Percentiles rank a stretch among this genome's conserved stretches.
phyloP scores from a whole-genome alignment of 257 asterid species.

The Leptodermis oblonga region DNA sequence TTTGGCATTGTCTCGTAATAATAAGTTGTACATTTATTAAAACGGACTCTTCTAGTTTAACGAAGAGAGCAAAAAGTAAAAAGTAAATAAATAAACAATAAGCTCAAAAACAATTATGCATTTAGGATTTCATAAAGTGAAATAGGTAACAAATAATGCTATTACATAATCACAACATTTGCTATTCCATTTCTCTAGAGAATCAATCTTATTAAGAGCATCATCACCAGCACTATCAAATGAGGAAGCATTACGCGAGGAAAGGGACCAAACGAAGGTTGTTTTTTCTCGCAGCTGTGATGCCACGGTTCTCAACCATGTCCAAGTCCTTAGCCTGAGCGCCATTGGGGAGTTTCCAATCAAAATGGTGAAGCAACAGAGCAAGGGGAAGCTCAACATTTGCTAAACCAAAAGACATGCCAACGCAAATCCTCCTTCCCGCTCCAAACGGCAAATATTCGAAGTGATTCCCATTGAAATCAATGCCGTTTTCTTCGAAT shows the following conservation, averaged over 20 bases:
- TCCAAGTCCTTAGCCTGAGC: background rate
- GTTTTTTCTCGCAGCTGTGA: slow-evolving; percentile 5
- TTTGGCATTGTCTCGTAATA: no score
- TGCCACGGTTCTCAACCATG: slow-evolving; percentile 6
- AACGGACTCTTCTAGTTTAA: no score
- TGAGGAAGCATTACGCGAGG: background rate
- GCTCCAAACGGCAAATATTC: slow-evolving; percentile 8
- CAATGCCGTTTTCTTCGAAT: background rate
- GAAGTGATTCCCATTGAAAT: background rate
- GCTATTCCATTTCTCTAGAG: no score
- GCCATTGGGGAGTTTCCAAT: slow-evolving; percentile 8
- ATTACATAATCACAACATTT: no score
- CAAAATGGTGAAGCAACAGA: background rate
- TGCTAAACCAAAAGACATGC: background rate
- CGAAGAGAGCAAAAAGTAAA: no score
- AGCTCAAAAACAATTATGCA: no score
- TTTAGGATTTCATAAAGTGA: no score
- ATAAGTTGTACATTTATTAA: no score
- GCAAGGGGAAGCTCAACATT: background rate
- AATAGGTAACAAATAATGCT: no score
- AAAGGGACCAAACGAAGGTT: background rate
- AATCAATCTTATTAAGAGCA: no score
- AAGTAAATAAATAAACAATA: no score
- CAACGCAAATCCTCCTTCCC: slow-evolving; percentile 3
- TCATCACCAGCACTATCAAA: no score